phyloP scores from a whole-genome alignment of 2,329 filamentous ascomycete species.

The Colletotrichum theobromicola region DNA sequence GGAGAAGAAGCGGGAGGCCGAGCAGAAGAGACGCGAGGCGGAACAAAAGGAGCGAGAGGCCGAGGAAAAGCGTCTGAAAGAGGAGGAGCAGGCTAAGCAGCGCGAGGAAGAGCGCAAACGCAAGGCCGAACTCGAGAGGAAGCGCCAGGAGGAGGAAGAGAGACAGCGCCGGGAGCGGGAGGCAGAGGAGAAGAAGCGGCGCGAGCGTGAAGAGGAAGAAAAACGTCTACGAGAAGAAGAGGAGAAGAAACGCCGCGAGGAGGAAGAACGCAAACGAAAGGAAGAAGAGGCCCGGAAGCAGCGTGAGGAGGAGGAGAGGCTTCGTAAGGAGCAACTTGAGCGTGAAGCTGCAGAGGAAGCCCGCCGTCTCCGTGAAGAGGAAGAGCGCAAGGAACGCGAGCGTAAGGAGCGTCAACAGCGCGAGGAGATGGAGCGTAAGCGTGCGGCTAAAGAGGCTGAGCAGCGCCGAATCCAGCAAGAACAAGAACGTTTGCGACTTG shows the following conservation, averaged over 20 bases:
- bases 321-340: constrained; percentile 48
- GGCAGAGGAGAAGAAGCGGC: constrained; percentile 32
- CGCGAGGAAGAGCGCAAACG: constrained; percentile 37
- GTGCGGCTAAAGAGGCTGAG: constrained; percentile 57
- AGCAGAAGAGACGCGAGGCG: constrained; percentile 24
- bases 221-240: constrained; percentile 40
- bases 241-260: constrained; percentile 39
- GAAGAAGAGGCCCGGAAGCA: constrained; percentile 41
- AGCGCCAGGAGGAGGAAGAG: constrained; percentile 26
- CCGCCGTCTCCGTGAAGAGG: constrained; percentile 55
- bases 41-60: constrained; percentile 41
- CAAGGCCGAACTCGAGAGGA: constrained; percentile 26
- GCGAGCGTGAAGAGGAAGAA: constrained; percentile 31
- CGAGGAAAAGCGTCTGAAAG: constrained; percentile 38
- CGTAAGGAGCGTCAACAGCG: constrained; percentile 47
- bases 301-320: constrained; percentile 52
- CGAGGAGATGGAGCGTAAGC: constrained; percentile 54
- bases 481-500: constrained; percentile 56
- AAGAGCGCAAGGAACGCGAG: constrained; percentile 56
- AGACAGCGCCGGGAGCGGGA: constrained; percentile 22
- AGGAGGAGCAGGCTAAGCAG: constrained; percentile 29
- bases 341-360: constrained; percentile 55
- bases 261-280: constrained; percentile 41
- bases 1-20: constrained; percentile 20
- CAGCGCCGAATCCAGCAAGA: constrained; percentile 56